Percentiles rank a stretch among this genome's conserved stretches.
Conservation (phyloP, 257 asterid genomes). For the Scutellaria barbata region DNA sequence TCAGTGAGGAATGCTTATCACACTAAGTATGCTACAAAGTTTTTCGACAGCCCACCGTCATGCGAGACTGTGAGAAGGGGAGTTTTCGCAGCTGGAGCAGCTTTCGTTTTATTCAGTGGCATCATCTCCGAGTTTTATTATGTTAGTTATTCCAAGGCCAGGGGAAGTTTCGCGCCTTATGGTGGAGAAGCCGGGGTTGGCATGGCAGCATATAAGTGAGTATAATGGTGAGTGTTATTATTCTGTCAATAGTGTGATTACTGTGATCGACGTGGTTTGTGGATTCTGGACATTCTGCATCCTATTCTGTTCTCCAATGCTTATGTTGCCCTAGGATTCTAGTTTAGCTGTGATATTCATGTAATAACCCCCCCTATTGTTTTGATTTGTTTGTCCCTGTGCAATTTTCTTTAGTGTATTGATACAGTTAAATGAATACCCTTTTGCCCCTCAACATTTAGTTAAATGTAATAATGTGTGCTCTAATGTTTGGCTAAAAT, state of each 20-base stretch:
- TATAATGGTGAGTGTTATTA: background rate
- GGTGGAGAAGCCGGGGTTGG: slow-evolving; percentile 73
- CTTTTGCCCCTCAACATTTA: background rate
- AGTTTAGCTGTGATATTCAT: slow-evolving; percentile 35
- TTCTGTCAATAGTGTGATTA: slow-evolving; percentile 2
- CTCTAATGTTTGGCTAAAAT: too few relatives aligned
- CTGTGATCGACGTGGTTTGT: background rate
- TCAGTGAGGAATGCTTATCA: slow-evolving; percentile 91
- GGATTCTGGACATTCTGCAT: slow-evolving; percentile 11
- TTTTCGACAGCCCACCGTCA: slow-evolving; percentile 58
- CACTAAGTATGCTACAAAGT: slow-evolving; percentile 63
- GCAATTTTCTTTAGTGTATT: slow-evolving; percentile 20
- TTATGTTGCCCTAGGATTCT: slow-evolving; percentile 34
- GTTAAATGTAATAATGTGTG: too few relatives aligned
- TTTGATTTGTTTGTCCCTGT: slow-evolving; percentile 32
- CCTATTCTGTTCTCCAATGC: slow-evolving; percentile 26
- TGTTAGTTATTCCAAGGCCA: slow-evolving; percentile 59
- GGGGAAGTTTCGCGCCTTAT: slow-evolving; percentile 45
- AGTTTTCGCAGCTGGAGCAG: slow-evolving; percentile 93
- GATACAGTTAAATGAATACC: background rate
- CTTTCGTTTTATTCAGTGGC: slow-evolving; percentile 71
- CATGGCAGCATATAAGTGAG: slow-evolving; percentile 73
- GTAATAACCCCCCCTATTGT: slow-evolving; percentile 12
- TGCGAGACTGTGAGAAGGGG: slow-evolving; percentile 93
- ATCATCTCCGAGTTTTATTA: slow-evolving; percentile 80